These are phyloP conservation scores for Aspergillus ibericus DNA, from an alignment of 2,329 filamentous ascomycete species.

Conservation along the genomic window DNA sequence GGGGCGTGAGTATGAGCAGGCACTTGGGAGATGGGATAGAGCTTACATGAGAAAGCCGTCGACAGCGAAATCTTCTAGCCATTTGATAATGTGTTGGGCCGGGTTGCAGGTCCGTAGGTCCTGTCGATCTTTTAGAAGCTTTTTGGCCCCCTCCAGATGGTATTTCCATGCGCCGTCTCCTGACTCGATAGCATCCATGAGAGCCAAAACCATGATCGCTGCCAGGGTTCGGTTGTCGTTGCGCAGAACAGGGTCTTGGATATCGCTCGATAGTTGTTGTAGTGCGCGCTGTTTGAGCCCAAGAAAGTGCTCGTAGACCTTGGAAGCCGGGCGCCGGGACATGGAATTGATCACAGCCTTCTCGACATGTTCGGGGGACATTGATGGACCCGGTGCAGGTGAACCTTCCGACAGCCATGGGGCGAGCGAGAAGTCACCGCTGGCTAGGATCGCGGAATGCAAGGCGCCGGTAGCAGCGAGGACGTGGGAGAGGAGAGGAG, in stretches of 20 bases:
- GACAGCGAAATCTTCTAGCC: constrained; percentile 38
- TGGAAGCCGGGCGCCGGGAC: constrained; percentile 34
- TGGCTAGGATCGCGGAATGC: constrained; percentile 45
- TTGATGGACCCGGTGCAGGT: constrained; percentile 12
- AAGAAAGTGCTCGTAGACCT: constrained; percentile 43
- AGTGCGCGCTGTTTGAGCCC: constrained; percentile 52
- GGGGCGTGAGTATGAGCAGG: neutral
- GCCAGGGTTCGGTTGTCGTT: constrained; percentile 48
- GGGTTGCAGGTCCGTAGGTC: constrained; percentile 17
- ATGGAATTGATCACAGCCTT: constrained; percentile 31
- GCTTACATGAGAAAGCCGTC: constrained; percentile 40
- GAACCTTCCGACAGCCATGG: constrained; percentile 31
- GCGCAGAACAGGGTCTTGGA: constrained; percentile 28
- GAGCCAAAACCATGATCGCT: constrained; percentile 51
- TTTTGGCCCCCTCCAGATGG: constrained; percentile 53
- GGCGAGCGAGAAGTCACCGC: constrained; percentile 36
- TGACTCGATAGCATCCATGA: constrained; percentile 53
- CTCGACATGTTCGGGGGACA: constrained; percentile 30
- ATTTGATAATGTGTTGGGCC: constrained; percentile 29
- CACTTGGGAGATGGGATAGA: neutral
- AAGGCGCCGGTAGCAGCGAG: constrained; percentile 52
- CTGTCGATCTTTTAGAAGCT: constrained; percentile 44
- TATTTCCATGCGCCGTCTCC: constrained; percentile 54
- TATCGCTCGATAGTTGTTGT: constrained; percentile 39
- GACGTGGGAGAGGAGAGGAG: constrained; percentile 48